Evolutionary conservation across 345 rosid species (phyloP), one percentile per base, ranked within the genome.

Genomic region (Melaleuca quinquenervia): DNA sequence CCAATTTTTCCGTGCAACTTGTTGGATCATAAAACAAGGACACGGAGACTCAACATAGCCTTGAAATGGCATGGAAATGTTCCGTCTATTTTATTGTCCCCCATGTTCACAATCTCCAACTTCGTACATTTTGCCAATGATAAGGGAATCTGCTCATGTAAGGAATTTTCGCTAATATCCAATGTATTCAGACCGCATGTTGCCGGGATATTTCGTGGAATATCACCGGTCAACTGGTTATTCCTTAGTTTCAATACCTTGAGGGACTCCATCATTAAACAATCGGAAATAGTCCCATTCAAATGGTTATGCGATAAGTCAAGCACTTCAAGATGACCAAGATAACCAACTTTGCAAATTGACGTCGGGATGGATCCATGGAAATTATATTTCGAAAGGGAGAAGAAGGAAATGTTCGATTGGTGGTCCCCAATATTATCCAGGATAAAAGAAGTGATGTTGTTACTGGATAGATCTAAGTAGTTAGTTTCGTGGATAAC

Each of bases 71-170:
- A 89, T 45, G 95, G 95, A 85, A 91, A 92, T 6, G 1, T 50
- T 52, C 87, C 92, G 1, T 80, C 62, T 5, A 92, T 74, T 20
- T 54, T 49, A 54, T 92, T 93, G 75, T 90, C 87, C 53, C 92
- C 91, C 0, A 93, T 56, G 87, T 90, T 88, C 58, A 93, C 78
- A 36, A 92, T 88, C 85, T 92, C 92, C 50, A 91, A 27, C 50
- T 0, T n/a, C 6, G 21, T 48, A 86, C 93, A 92, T 8, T 90
- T 82, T 26, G 26, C 85, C 48, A 93, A 4, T 5, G 89, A 91
- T 84, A 13, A 50, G 0, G 94, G 91, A 50, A 92, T 36, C 41
- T 11, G 12, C 27, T 93, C 95, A 29, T 14, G 74, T 6, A 90
- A 49, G 1, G 8, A 85, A 88, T 93, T 92, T 13, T 88, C 88